Evolutionary conservation across 148 eudicot genomes (phyloP), one percentile per base, ranked within the genome.

Genomic region (Polygonum maritimum): DNA sequence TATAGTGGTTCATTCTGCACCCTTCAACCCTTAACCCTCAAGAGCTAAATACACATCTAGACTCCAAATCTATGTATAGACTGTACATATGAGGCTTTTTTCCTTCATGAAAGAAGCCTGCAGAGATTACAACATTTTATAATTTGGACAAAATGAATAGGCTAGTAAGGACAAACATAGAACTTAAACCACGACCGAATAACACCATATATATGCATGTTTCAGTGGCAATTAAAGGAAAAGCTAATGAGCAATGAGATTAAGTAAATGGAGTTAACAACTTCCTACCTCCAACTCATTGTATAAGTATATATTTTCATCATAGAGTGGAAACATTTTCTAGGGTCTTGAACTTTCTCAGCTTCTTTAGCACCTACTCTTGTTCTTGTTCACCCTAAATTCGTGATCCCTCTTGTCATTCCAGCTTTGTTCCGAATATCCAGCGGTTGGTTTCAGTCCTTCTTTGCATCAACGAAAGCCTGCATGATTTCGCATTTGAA

Each of bases 321-420:
- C 92, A 81, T 84, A 86, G 67, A 90, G 77, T 65, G 90, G 82
- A 78, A 87, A 88, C 98, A 90, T 94, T 73, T 84, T 77, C 47
- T 2, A 12, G 87, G 76, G 78, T 81, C 83, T 77, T 86, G 91
- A 78, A 82, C 79, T 79, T 86, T 86, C 84, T 83, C 91, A 54
- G 49, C 78, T 70, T 87, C 92, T 74, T 91, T 90, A 41, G 78
- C 78, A 78, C 87, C 87, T 78, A 80, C 88, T 75, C 86, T 87
- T 41, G 81, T 87, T 75, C 86, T 87, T 47, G 88, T 86, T 73
- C 81, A 81, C 79, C 89, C 60, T 54, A 51, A n/a, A 54, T 54
- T 54, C 84, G 83, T 88, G 31, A 77, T 79, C 90, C 90, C 76
- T 84, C 92, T 14, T 91, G 93, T 92, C 91, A 89, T 58, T 86